Evolutionary conservation across 768 basidiomycete genomes (phyloP), one percentile per base, ranked within the genome.

Genomic region (Gyrodon lividus): DNA sequence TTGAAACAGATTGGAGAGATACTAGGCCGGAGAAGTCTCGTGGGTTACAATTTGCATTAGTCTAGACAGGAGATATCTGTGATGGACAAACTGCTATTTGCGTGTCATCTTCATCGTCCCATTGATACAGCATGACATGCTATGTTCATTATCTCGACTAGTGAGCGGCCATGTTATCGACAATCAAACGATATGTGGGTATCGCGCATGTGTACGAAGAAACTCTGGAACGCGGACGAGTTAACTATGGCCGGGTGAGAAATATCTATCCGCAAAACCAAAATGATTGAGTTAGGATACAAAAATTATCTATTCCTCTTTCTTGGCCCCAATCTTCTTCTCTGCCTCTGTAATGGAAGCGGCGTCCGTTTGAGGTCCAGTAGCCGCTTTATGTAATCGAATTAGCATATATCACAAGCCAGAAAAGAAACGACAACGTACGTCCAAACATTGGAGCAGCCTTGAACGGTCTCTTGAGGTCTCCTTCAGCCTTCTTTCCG

Each of bases 401-500:
- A 23, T 56, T 26, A 48, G 38, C 39, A 23, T 8, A 10, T 16
- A 13, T 31, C 13, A 28, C 12, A 48, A 8, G 7, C 37, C 7
- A 34, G 43, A 39, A 4, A 5, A 24, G 34, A 20, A 42, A 4
- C 2, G 23, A 24, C 34, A 0, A 72, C 81, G 48, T 55, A 85
- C 84, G 72, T 57, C 89, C 91, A 53, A 93, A 86, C 71, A 95
- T 70, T 42, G 86, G 80, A 12, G 78, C 75, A 19, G 75, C 73
- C 70, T 92, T 92, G 80, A 94, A 98, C 0, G 95, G 95, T 58
- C 95, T 78, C 73, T 92, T 83, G 55, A 97, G 78, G 60, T 94
- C 91, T 12, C 93, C 95, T 20, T 86, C 86, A 1, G 94, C 83
- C 14, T 81, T 75, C 68, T 86, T 80, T 33, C 89, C 89, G 20